Evolutionary conservation across 2,329 filamentous ascomycete species (phyloP).

Genomic region (Malbranchea zuffiana): DNA sequence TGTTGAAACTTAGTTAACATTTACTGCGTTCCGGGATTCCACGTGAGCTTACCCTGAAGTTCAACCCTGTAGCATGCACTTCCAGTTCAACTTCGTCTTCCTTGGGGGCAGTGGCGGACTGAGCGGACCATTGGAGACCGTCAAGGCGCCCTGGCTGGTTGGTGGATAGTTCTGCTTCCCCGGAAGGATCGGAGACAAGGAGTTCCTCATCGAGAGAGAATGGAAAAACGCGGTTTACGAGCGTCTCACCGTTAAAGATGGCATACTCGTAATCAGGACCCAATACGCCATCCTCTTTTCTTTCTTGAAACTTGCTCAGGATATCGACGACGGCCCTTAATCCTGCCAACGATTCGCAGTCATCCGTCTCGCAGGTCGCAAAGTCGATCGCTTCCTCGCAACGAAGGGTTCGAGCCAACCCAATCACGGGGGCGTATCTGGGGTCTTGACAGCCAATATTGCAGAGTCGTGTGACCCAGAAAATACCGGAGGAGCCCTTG

Average conservation of each 20-base stretch:
- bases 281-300: not conserved
- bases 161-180: not conserved
- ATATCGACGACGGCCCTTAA: not conserved
- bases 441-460: conserved; percentile 9
- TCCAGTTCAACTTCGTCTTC: conserved; percentile 23
- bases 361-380: conserved; percentile 8
- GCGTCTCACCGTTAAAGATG: not conserved
- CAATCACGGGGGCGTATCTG: conserved; percentile 1
- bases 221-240: conserved; percentile 1
- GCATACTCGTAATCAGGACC: conserved; percentile 7
- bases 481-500: conserved; percentile 1
- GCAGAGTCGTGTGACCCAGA: conserved; percentile 10
- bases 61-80: conserved; percentile 23
- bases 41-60: conserved; percentile 16
- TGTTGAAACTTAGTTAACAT: not conserved
- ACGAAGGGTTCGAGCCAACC: conserved; percentile 8
- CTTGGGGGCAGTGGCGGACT: not conserved
- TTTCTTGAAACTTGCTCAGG: not conserved
- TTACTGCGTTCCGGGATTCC: not conserved
- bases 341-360: not conserved
- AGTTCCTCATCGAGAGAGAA: not conserved
- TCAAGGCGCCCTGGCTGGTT: not conserved
- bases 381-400: conserved; percentile 8
- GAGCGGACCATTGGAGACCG: not conserved
- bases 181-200: not conserved